Evolutionary conservation across 2,329 filamentous ascomycete species (phyloP), one percentile per base, ranked within the genome.

Genomic region (Elsinoe perseae): DNA sequence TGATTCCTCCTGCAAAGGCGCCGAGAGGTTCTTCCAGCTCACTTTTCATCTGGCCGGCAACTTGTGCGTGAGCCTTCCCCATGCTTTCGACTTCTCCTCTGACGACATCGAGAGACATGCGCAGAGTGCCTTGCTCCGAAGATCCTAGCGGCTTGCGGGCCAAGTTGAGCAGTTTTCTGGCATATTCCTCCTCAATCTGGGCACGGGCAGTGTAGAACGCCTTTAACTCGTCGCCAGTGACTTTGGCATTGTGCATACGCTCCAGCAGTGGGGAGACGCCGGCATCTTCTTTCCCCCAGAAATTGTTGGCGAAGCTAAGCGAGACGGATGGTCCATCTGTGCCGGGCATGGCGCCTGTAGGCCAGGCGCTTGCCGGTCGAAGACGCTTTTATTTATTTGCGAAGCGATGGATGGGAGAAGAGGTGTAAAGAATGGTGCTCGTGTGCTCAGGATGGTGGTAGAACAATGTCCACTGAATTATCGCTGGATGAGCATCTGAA

Each of bases 241-340:
- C 83, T 77, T 98, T 98, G 50, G 93, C 89, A 72, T 85, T 86
- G 68, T 89, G 86, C 89, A 98, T 95, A 67, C 93, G 92, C 70
- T 92, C 89, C 27, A 98, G 80, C 67, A 98, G 82, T 58, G 93
- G 95, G 44, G 80, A 80, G 67, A 98, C 91, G 69, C 93, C 95
- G 53, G 92, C 93, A 78, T 98, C 93, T 71, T 97, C 92, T 78
- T 95, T 97, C 61, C 93, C 93, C 93, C 93, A 98, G 73, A 98
- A 98, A 71, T 98, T 98, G 76, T 98, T 98, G 66, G 93, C 92
- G 76, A 98, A 70, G 46, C 68, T 70, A 12, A 70, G 64, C 43
- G 68, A 68, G 60, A 70, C 68, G 56, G 66, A 63, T 9, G 68
- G 68, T 56, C 64, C 68, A 21, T 68, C 66, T 57, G 64, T 59